Evolutionary conservation across 306 rosid species (phyloP), one percentile per base, ranked within the genome.

Genomic region (Pyrus betulifolia): DNA sequence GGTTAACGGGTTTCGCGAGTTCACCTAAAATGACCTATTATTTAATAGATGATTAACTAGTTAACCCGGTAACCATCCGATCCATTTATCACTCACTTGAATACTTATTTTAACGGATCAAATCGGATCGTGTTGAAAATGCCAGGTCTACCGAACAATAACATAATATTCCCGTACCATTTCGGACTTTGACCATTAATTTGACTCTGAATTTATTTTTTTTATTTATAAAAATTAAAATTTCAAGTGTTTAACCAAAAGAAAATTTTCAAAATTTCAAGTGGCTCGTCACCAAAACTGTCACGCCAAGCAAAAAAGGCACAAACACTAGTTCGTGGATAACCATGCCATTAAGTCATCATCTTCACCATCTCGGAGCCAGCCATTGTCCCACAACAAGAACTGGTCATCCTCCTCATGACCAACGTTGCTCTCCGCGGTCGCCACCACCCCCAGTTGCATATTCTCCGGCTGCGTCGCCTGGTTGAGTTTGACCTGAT

Each of bases 81-180:
- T 4, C 0, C 5, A 0, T 31, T 31, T 31, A 33, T 5, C 7
- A 33, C 1, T 33, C 0, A 5, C 4, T 1, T 0, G 35, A 33
- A 33, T 33, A 5, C 35, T 33, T 5, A 33, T 5, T 33, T 33
- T 33, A 31, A 31, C 1, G 6, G 0, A 25, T 25, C 2, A 1
- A 2, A 25, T 25, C 2, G 27, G 27, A 31, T 33, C 7, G 35
- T 6, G 6, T 5, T 33, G 1, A 33, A 33, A 33, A 33, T 33
- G 35, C 0, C 7, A 33, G 0, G 1, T 1, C 7, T 31, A 31
- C 31, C 31, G 31, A 0, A 30, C 31, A 30, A 4, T 30, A 30
- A n/a, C 61, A 57, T 8, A 51, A 51, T 14, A 46, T 13, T 57
- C 13, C 13, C 4, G 14, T 57, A 18, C 59, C 19, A 46, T 46